Evolutionary conservation across 176 grass and related monocot genomes (phyloP).

Genomic region (Oryza rufipogon): DNA sequence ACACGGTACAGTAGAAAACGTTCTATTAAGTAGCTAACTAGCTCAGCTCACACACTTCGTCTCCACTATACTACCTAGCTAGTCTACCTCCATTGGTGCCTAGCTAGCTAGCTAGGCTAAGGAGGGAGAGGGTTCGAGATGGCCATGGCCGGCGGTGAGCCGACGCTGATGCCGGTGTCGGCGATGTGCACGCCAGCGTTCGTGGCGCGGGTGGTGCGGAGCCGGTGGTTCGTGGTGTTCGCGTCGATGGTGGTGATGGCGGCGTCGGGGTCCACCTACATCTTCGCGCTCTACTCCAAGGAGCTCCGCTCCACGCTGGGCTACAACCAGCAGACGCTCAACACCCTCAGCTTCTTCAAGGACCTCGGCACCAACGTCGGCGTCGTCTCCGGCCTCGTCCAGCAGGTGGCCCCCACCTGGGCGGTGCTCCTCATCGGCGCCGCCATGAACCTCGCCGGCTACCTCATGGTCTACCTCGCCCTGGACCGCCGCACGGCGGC

Average conservation of each 20-base stretch:
- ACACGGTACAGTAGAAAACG: neutral
- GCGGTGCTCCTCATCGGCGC: conserved; percentile 48
- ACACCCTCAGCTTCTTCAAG: conserved; percentile 51
- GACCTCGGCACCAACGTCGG: conserved; percentile 59
- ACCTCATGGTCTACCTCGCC: conserved; percentile 48
- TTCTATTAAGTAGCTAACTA: conserved; percentile 13
- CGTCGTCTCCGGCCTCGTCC: conserved; percentile 45
- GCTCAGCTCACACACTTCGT: neutral
- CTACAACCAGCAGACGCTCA: conserved; percentile 55
- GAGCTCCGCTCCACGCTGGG: conserved; percentile 36
- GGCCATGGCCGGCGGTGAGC: neutral
- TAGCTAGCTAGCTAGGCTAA: neutral
- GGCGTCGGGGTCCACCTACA: conserved; percentile 38
- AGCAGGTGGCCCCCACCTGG: conserved; percentile 51
- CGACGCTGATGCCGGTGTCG: neutral
- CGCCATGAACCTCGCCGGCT: conserved; percentile 33
- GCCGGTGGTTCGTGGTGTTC: conserved; percentile 49
- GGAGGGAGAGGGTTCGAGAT: too few species aligned
- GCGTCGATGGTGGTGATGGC: conserved; percentile 45
- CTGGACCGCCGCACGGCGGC: conserved; percentile 26
- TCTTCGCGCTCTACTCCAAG: conserved; percentile 50
- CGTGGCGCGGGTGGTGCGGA: conserved; percentile 18
- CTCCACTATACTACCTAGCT: neutral
- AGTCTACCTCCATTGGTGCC: neutral
- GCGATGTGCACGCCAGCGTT: conserved; percentile 44